Conservation (phyloP, 1,284 basidiomycete genomes). For the Moniliella sp. region DNA sequence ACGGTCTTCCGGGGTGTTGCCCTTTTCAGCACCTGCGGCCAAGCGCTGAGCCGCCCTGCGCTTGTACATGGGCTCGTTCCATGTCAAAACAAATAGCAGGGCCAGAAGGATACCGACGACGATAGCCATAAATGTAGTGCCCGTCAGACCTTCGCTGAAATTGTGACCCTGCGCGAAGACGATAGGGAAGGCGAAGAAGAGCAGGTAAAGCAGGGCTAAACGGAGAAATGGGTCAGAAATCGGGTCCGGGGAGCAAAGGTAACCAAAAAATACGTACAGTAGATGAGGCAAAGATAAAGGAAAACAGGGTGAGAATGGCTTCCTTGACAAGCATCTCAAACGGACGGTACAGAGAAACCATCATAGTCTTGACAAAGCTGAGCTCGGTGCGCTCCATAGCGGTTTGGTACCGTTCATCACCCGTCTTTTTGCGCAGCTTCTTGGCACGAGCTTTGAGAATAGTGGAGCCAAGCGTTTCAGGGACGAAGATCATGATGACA, state of each 20-base stretch:
- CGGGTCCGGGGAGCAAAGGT: conserved; percentile 1
- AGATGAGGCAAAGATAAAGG: conserved; percentile 7
- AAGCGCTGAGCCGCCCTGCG: too few relatives aligned
- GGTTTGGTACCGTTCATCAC: conserved; percentile 16
- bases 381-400: conserved; percentile 20
- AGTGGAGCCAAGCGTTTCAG: conserved; percentile 23
- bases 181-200: conserved; percentile 5
- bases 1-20: too few relatives aligned
- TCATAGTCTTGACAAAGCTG: conserved; percentile 14
- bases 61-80: too few relatives aligned
- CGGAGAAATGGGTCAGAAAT: background rate
- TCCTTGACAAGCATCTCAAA: conserved; percentile 19
- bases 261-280: background rate
- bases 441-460: conserved; percentile 17
- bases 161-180: conserved; percentile 10
- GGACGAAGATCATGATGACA: conserved; percentile 5
- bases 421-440: conserved; percentile 16
- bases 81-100: too few relatives aligned
- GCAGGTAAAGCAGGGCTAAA: conserved; percentile 1
- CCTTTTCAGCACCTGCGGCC: too few relatives aligned
- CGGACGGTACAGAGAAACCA: conserved; percentile 15
- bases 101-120: too few relatives aligned
- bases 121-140: too few relatives aligned
- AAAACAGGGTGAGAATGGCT: conserved; percentile 12
- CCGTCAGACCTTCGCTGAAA: too few relatives aligned